phyloP scores from a whole-genome alignment of 2,329 filamentous ascomycete species.

The Cladobotryum protrusum region DNA sequence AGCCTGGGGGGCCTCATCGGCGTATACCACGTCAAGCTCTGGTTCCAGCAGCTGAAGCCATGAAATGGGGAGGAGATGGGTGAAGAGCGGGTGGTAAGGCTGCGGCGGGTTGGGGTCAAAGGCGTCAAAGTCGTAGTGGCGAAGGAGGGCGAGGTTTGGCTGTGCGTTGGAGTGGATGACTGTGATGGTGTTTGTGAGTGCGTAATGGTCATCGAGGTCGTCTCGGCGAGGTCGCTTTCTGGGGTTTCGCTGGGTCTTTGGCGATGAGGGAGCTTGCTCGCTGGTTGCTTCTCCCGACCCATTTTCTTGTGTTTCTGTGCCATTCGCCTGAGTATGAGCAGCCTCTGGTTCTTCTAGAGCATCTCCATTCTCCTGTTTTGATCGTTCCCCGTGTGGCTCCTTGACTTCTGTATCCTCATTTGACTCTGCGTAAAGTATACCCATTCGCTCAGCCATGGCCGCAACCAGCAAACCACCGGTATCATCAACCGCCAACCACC shows the following conservation, averaged over 20 bases:
- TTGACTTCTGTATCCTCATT: slow-evolving; percentile 16
- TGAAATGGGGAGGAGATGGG: slow-evolving; percentile 74
- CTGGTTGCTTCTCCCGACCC: background rate
- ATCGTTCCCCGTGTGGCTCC: background rate
- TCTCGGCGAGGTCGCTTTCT: slow-evolving; percentile 28
- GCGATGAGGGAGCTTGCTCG: slow-evolving; percentile 10
- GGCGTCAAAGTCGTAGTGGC: slow-evolving; percentile 82
- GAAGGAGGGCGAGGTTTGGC: slow-evolving; percentile 79
- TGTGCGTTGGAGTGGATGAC: slow-evolving; percentile 76
- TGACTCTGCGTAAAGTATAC: slow-evolving; percentile 56
- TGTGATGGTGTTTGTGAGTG: slow-evolving; percentile 69
- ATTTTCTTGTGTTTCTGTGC: slow-evolving; percentile 4
- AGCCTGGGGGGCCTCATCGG: slow-evolving; percentile 54
- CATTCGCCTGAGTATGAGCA: slow-evolving; percentile 1
- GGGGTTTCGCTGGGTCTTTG: slow-evolving; percentile 18
- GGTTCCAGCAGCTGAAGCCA: slow-evolving; percentile 90
- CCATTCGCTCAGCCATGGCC: slow-evolving; percentile 83
- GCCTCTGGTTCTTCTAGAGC: background rate
- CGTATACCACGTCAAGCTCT: slow-evolving; percentile 65
- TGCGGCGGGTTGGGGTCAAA: slow-evolving; percentile 52
- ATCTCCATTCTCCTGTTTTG: slow-evolving; percentile 6
- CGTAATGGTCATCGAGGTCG: slow-evolving; percentile 59
- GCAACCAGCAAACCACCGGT: slow-evolving; percentile 77
- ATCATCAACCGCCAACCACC: slow-evolving; percentile 83
- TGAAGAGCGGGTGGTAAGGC: slow-evolving; percentile 70